Evolutionary conservation across 148 eudicot genomes (phyloP).

Genomic region (Vaccinium corymbosum): DNA sequence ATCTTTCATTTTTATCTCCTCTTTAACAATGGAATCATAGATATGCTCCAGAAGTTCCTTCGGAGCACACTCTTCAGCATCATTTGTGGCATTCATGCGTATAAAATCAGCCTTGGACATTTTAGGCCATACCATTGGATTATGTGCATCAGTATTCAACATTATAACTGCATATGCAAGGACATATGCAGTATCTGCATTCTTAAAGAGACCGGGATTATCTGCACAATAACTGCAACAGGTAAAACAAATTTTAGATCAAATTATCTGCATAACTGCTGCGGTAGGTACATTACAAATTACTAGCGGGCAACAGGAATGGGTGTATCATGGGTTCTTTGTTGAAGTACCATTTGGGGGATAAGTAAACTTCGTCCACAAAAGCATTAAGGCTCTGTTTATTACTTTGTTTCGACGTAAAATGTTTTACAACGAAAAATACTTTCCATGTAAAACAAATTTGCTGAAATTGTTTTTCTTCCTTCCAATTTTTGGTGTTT

Average conservation of each 20-base stretch:
- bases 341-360: neutral
- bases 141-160: constrained; percentile 99
- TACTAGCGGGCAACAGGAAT: constrained; percentile 13
- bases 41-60: constrained; percentile 83
- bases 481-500: too few relatives aligned
- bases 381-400: neutral
- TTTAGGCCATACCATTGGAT: constrained; percentile 94
- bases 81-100: constrained; percentile 69
- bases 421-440: too few relatives aligned
- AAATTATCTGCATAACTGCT: constrained; percentile 3
- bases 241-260: constrained; percentile 17
- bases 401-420: too few relatives aligned
- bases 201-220: constrained; percentile 91
- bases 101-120: constrained; percentile 94
- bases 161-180: constrained; percentile 99
- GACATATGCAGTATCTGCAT: constrained; percentile 97
- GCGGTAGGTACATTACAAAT: too few relatives aligned
- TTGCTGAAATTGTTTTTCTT: too few relatives aligned
- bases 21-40: constrained; percentile 88
- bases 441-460: too few relatives aligned
- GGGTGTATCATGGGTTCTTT: neutral
- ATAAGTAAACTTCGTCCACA: neutral
- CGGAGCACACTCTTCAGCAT: constrained; percentile 87
- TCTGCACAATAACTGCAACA: constrained; percentile 90
- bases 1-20: constrained; percentile 97